Evolutionary conservation across 1,139 yeast genomes (phyloP).

Genomic region (Hyphopichia khmerensis): DNA sequence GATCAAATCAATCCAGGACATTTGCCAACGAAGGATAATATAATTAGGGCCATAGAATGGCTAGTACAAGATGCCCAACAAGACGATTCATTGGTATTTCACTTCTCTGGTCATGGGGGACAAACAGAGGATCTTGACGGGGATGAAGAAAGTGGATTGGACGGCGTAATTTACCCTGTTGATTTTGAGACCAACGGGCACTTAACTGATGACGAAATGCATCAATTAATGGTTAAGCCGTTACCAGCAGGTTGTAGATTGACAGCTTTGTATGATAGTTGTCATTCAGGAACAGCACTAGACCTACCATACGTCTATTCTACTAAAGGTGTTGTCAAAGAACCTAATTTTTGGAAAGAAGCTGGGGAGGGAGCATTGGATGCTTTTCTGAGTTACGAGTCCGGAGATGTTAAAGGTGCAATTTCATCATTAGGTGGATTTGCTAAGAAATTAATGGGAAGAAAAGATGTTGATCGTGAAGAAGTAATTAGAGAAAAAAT

Average conservation of each 20-base stretch:
- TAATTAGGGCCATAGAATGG: slow-evolving; percentile 89
- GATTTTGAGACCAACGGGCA: slow-evolving; percentile 77
- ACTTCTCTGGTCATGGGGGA: slow-evolving; percentile 95
- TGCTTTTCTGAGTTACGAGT: slow-evolving; percentile 69
- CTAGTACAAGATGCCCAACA: slow-evolving; percentile 77
- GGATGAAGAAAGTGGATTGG: slow-evolving; percentile 88
- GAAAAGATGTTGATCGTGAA: slow-evolving; percentile 24
- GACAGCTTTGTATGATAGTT: slow-evolving; percentile 87
- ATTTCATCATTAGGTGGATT: slow-evolving; percentile 43
- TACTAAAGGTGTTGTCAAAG: slow-evolving; percentile 88
- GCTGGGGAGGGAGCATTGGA: slow-evolving; percentile 74
- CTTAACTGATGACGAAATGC: slow-evolving; percentile 82
- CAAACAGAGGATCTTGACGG: slow-evolving; percentile 77
- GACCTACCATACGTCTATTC: slow-evolving; percentile 89
- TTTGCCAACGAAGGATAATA: slow-evolving; percentile 76
- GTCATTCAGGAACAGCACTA: slow-evolving; percentile 90
- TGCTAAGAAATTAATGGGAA: slow-evolving; percentile 41
- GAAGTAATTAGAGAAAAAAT: slow-evolving; percentile 54
- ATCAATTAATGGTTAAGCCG: slow-evolving; percentile 73
- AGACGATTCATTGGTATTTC: slow-evolving; percentile 80
- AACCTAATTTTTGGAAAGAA: slow-evolving; percentile 82
- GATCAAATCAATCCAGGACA: slow-evolving; percentile 63
- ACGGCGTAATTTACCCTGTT: slow-evolving; percentile 88
- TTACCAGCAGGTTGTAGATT: slow-evolving; percentile 80
- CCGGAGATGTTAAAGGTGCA: slow-evolving; percentile 66